A percentile compares a stretch with the other conserved stretches of the same genome.
phyloP scores from a whole-genome alignment of 2,329 filamentous ascomycete species.

The Monilinia fructigena region DNA sequence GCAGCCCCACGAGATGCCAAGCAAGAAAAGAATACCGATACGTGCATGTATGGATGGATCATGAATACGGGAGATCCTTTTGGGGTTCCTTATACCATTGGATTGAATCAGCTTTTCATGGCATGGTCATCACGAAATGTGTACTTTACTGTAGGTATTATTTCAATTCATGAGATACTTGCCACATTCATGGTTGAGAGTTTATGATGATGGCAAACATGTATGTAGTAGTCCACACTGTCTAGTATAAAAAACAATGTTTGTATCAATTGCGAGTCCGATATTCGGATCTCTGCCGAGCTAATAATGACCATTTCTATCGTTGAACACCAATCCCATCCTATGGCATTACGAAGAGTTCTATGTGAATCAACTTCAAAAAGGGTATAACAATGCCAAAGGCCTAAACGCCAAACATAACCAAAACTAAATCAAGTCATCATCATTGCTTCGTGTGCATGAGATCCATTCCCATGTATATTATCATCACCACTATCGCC shows the following conservation, averaged over 20 bases:
- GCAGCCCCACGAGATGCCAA: not conserved
- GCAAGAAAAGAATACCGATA: too few relatives aligned
- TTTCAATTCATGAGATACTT: too few relatives aligned
- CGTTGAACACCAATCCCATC: slow-evolving; percentile 1
- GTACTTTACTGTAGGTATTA: not conserved
- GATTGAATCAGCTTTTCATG: not conserved
- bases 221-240: not conserved
- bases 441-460: slow-evolving; percentile 29
- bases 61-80: too few relatives aligned
- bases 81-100: too few relatives aligned
- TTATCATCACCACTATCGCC: slow-evolving; percentile 30
- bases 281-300: not conserved
- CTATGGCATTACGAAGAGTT: not conserved
- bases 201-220: not conserved
- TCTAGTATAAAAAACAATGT: not conserved
- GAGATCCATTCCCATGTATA: slow-evolving; percentile 35
- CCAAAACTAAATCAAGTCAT: slow-evolving; percentile 32
- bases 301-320: not conserved
- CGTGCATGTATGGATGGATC: too few relatives aligned
- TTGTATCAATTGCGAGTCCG: not conserved
- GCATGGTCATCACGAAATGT: not conserved
- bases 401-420: slow-evolving; percentile 11
- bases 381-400: slow-evolving; percentile 14
- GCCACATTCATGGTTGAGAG: not conserved
- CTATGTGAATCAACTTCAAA: slow-evolving; percentile 10